Evolutionary conservation across 1,139 yeast species (phyloP).

Genomic region (Pichia sp.): DNA sequence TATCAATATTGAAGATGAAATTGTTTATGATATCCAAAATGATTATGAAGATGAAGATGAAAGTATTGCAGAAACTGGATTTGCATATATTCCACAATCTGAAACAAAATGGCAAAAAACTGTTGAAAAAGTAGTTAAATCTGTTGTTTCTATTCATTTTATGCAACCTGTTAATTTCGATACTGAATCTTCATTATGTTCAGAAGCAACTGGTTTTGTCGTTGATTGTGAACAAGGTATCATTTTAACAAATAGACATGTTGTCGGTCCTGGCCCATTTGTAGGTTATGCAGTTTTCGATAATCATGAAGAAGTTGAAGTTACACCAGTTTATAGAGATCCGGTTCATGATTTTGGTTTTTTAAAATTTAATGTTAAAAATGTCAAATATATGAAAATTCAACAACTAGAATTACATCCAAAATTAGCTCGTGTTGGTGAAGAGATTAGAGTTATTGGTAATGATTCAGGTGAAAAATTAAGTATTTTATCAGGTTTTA

Average conservation of each 20-base stretch:
- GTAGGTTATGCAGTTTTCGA: slow-evolving; percentile 87
- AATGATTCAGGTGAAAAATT: slow-evolving; percentile 95
- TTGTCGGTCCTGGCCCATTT: slow-evolving; percentile 93
- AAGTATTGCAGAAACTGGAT: background rate
- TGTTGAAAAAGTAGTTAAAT: slow-evolving; percentile 72
- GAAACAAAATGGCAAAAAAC: slow-evolving; percentile 64
- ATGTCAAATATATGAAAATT: slow-evolving; percentile 68
- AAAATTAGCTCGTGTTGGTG: slow-evolving; percentile 78
- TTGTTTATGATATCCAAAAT: slow-evolving; percentile 7
- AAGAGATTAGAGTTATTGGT: slow-evolving; percentile 91
- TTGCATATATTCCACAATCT: slow-evolving; percentile 17
- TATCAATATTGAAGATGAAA: slow-evolving; percentile 1
- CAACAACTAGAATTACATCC: slow-evolving; percentile 67
- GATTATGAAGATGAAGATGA: slow-evolving; percentile 1
- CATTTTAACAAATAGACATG: slow-evolving; percentile 87
- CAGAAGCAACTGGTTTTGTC: slow-evolving; percentile 95
- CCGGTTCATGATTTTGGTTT: slow-evolving; percentile 86
- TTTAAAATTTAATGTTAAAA: slow-evolving; percentile 65
- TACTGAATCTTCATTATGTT: slow-evolving; percentile 72
- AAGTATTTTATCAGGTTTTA: slow-evolving; percentile 83
- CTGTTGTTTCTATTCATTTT: slow-evolving; percentile 87
- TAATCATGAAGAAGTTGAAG: slow-evolving; percentile 90
- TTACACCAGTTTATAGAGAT: slow-evolving; percentile 74
- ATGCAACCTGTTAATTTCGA: slow-evolving; percentile 84
- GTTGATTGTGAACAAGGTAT: slow-evolving; percentile 79